Evolutionary conservation across 2,329 filamentous ascomycete genomes (phyloP).

Genomic region (Amauroascus niger): DNA sequence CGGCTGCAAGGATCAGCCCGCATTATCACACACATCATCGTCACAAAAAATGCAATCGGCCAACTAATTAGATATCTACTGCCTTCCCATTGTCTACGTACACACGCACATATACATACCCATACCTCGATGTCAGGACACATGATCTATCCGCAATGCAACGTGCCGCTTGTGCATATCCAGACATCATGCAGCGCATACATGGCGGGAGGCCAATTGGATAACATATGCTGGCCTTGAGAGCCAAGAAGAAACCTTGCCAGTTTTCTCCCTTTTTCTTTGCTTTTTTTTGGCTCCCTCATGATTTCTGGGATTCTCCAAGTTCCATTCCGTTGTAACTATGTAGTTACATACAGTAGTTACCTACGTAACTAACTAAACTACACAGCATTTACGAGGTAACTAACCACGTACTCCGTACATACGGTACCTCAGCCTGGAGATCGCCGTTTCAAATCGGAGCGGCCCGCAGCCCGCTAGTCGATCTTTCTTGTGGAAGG

Average conservation of each 20-base stretch:
- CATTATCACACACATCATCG: slow-evolving; percentile 6
- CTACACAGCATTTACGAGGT: too few relatives aligned
- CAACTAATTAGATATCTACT: not conserved
- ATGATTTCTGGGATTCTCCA: not conserved
- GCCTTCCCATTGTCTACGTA: too few relatives aligned
- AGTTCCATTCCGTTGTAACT: not conserved
- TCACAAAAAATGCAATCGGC: not conserved
- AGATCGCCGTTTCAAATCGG: slow-evolving; percentile 13
- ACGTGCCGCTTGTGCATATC: slow-evolving; percentile 14
- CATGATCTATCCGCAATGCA: slow-evolving; percentile 16
- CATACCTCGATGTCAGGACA: slow-evolving; percentile 8
- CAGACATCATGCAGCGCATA: slow-evolving; percentile 2
- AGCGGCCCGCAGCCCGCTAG: slow-evolving; percentile 10
- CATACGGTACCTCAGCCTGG: too few relatives aligned
- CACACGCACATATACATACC: too few relatives aligned
- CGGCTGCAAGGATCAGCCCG: slow-evolving; percentile 2
- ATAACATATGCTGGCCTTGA: not conserved
- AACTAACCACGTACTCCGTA: too few relatives aligned
- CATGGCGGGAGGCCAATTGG: not conserved
- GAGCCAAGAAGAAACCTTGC: not conserved
- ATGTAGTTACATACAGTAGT: not conserved
- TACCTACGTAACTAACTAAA: too few relatives aligned
- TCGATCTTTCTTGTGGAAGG: slow-evolving; percentile 8
- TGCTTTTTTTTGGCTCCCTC: not conserved
- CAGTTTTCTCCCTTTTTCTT: not conserved